Base-by-base conservation (phyloP, 345 rosid genomes). In the Trapa bicornis region DNA sequence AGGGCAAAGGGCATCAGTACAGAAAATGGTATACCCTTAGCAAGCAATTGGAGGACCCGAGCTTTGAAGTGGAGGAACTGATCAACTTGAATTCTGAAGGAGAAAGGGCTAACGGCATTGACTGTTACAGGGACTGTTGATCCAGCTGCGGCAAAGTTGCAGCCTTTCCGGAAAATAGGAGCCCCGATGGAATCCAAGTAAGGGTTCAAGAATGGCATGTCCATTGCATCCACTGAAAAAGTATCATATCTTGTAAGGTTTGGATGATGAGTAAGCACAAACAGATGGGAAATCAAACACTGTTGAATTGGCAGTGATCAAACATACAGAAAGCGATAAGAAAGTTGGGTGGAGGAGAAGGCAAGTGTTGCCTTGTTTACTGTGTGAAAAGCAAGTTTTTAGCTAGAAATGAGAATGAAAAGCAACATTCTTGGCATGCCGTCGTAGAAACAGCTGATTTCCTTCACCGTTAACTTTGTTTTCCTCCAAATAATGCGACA, bases 31-130 rank as follows among this genome's bases (percentile, higher is more conserved):
- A 22, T 22, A 87, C 94, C 83, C 83, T 79, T 82, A 11, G 82
- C 72, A 45, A 83, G 82, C 70, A 94, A 65, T 66, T 91, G 87
- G 15, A 86, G 79, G 60, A 83, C 82, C 52, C 88, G 80, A 50
- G 85, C 73, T 73, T 91, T 94, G 85, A 91, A 94, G 57, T 86
- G 78, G 65, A 86, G 70, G 68, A 94, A 94, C 76, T 94, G 99
- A 79, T 81, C 73, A 69, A 91, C 88, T 71, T 94, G 97, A 78
- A 91, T 61, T 15, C 85, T 92, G 29, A 91, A 75, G 0, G 95
- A 84, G 71, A 94, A 91, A 0, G 97, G 99, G 80, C 96, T 76
- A 47, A 91, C 82, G 10, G 92, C 76, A 35, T 83, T 76, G 53
- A 95, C 82, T 61, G 80, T 86, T 65, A 96, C 87, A 0, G 97